phyloP scores from a whole-genome alignment of 352 stramenopile species.

The Pythium aphanidermatum region DNA sequence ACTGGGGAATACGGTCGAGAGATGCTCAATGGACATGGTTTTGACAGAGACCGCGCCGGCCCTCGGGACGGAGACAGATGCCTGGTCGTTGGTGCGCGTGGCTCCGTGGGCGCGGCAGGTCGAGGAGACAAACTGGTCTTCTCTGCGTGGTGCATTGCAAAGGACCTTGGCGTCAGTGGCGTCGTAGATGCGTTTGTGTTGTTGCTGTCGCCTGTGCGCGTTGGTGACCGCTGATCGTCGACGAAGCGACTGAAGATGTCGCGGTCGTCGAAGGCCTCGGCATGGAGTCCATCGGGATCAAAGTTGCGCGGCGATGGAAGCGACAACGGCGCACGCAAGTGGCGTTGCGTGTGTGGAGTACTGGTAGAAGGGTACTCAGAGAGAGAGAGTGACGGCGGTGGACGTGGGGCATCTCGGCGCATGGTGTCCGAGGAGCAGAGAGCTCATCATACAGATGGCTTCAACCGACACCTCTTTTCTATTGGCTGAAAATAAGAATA shows the following conservation, averaged over 20 bases:
- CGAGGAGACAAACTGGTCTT: constrained; percentile 13
- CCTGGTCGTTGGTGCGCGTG: background rate
- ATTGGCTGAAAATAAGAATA: too few species aligned
- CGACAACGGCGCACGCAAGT: background rate
- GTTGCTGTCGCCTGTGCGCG: background rate
- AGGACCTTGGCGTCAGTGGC: background rate
- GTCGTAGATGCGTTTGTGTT: background rate
- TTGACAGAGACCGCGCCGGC: constrained; percentile 5
- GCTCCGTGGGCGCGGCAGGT: background rate
- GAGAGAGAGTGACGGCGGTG: background rate
- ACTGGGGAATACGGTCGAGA: constrained; percentile 20
- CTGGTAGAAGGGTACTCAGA: background rate
- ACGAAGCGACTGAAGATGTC: constrained; percentile 20
- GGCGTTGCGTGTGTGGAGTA: constrained; percentile 1
- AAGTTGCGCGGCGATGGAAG: constrained; percentile 9
- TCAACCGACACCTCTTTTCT: too few species aligned
- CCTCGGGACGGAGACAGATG: background rate
- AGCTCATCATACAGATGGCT: too few species aligned
- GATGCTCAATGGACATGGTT: constrained; percentile 7
- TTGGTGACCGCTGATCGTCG: constrained; percentile 1
- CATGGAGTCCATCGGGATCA: constrained; percentile 14
- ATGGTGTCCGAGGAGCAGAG: too few species aligned
- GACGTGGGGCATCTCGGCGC: too few species aligned
- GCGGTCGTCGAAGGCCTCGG: constrained; percentile 18
- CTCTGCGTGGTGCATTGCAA: background rate